A percentile compares a stretch with the other conserved stretches of the same genome.
These are phyloP conservation scores for Senecio squalidus DNA, from an alignment of 140 eudicot species.

Conservation along the genomic window DNA sequence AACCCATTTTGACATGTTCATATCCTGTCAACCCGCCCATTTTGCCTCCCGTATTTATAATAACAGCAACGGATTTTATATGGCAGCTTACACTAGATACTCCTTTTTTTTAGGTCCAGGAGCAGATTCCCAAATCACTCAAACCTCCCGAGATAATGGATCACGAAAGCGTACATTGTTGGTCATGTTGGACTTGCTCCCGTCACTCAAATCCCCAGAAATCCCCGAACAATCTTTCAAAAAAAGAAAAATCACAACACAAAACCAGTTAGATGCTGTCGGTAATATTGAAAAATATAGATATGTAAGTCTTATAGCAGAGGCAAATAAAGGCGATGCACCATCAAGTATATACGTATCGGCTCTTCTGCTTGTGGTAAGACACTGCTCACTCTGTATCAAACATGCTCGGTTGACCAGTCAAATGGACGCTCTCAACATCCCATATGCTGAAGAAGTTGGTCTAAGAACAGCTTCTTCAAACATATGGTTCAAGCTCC, in stretches of 20 bases:
- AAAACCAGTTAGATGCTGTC: slow-evolving; percentile 23
- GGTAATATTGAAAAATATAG: slow-evolving; percentile 44
- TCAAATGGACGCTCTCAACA: slow-evolving; percentile 92
- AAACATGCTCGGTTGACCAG: slow-evolving; percentile 92
- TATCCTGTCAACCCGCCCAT: too few relatives aligned
- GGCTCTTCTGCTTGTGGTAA: slow-evolving; percentile 78
- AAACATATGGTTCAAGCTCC: slow-evolving; percentile 86
- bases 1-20: too few relatives aligned
- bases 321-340: slow-evolving; percentile 85
- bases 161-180: slow-evolving; percentile 66
- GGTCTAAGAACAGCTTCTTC: slow-evolving; percentile 70
- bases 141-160: slow-evolving; percentile 26
- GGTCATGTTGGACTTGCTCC: slow-evolving; percentile 67
- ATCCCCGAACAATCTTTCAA: slow-evolving; percentile 41
- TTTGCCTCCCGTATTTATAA: too few relatives aligned
- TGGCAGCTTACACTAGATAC: background rate
- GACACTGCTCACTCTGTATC: slow-evolving; percentile 91
- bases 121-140: slow-evolving; percentile 33
- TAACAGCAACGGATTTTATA: too few relatives aligned
- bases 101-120: slow-evolving; percentile 35
- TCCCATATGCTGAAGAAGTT: slow-evolving; percentile 88
- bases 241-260: slow-evolving; percentile 50
- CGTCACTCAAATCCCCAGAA: slow-evolving; percentile 49
- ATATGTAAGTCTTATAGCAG: slow-evolving; percentile 68
- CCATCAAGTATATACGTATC: slow-evolving; percentile 74